Conservation (phyloP, 2,329 filamentous ascomycete species). For the Tolypocladium ophioglossoides region DNA sequence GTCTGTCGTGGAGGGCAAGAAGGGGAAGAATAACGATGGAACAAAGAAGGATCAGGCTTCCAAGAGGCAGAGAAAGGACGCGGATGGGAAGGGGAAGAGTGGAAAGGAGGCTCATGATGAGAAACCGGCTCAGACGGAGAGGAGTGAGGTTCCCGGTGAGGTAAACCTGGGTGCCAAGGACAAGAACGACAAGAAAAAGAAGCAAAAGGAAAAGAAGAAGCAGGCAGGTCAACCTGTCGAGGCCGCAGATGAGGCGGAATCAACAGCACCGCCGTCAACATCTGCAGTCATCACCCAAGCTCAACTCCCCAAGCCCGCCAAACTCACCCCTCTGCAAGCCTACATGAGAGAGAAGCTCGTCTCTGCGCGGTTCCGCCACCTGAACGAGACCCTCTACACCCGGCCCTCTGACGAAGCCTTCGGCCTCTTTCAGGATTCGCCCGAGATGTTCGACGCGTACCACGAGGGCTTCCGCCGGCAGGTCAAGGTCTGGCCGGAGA, state of each 20-base stretch:
- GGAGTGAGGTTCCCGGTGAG: not conserved
- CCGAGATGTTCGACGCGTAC: conserved; percentile 93
- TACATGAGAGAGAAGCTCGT: conserved; percentile 93
- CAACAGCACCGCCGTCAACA: conserved; percentile 7
- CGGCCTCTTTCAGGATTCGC: conserved; percentile 69
- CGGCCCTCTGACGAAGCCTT: conserved; percentile 78
- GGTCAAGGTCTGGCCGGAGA: conserved; percentile 92
- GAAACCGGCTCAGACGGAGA: conserved; percentile 14
- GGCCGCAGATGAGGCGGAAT: conserved; percentile 10
- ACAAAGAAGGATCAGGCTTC: conserved; percentile 13
- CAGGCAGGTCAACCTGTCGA: conserved; percentile 3
- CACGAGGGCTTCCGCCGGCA: conserved; percentile 94
- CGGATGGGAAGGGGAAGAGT: not conserved
- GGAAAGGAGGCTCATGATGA: conserved; percentile 20
- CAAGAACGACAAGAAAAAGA: conserved; percentile 19
- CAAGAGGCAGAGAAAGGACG: conserved; percentile 10
- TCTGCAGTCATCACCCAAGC: conserved; percentile 12
- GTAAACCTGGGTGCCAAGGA: conserved; percentile 26
- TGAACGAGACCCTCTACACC: conserved; percentile 95
- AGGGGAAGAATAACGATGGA: conserved; percentile 14
- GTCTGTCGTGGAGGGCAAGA: conserved; percentile 63
- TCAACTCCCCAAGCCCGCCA: conserved; percentile 31
- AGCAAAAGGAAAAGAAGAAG: conserved; percentile 14
- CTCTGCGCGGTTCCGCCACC: conserved; percentile 89
- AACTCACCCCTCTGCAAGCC: conserved; percentile 84